Base-by-base conservation (phyloP, 202 grass and related monocot species). In the Setaria viridis region DNA sequence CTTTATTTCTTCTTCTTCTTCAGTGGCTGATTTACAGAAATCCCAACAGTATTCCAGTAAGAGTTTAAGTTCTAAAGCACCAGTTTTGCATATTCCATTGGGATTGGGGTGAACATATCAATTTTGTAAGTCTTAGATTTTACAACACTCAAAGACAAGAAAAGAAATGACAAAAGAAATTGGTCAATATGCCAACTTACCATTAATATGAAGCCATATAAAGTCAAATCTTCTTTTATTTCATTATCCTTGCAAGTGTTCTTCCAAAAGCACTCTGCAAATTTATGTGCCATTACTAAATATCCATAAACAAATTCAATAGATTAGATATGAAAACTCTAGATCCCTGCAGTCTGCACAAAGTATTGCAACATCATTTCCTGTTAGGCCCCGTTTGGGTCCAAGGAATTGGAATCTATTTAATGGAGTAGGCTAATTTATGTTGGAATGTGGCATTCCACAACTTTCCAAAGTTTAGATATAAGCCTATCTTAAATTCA, bases 181-280 rank as follows among this genome's bases (percentile, higher is more conserved):
- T 33, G n/a, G 7, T 5, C 84, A 59, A 74, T 42, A 6, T 65
- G 25, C 11, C 45, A 88, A 88, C 91, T 88, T 88, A 93, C 91
- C 69, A 93, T 90, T 68, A 93, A 78, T 70, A 67, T 70, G 60
- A 47, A 57, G 41, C 91, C 88, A 83, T 86, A 86, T 64, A 93
- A 72, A 67, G 53, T 41, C 8, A 83, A 76, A 21, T 85, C 8
- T 88, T 93, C 85, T 70, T 93, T 93, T 72, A 53, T 59, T 16
- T 79, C 87, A 80, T 93, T 93, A 65, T 82, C 41, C 55, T 88
- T 86, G 37, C 91, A 93, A 71, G 46, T 79, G 33, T 51, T 88
- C 80, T 80, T 90, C 73, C 82, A 83, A 39, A 59, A 56, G 69
- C 91, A 93, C 35, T 74, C 91, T 93, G 79, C 78, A 93, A 90